Evolutionary conservation across 768 basidiomycete species (phyloP).

Genomic region (Mycena albidolilacea): DNA sequence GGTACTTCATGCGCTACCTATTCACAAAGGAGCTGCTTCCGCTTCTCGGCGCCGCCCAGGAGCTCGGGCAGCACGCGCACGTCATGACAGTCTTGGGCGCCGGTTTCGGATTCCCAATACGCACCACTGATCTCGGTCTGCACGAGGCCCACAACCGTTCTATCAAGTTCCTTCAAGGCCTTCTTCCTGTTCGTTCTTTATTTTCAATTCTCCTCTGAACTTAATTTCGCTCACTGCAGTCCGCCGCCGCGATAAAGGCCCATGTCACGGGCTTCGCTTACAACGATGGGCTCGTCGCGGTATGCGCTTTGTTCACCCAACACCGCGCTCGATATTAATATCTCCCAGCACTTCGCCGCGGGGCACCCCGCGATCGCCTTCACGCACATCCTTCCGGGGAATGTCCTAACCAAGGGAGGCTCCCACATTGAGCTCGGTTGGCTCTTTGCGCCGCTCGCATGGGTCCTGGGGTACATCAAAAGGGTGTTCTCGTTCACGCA

Average conservation of each 20-base stretch:
- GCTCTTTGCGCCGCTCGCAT: constrained; percentile 10
- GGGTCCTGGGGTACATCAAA: not conserved
- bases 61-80: no score
- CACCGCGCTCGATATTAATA: not conserved
- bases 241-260: constrained; percentile 24
- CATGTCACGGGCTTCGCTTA: constrained; percentile 16
- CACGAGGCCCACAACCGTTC: not conserved
- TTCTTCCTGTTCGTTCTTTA: constrained; percentile 2
- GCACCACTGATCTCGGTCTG: not conserved
- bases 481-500: not conserved
- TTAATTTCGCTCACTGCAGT: not conserved
- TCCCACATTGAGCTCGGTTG: constrained; percentile 11
- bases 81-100: no score
- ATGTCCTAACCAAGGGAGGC: constrained; percentile 29
- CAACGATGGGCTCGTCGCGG: constrained; percentile 26
- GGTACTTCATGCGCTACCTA: no score
- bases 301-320: not conserved
- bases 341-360: constrained; percentile 40
- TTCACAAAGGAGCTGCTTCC: no score
- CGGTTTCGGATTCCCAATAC: no score
- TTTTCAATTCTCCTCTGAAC: no score
- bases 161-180: not conserved
- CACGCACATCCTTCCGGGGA: constrained; percentile 44
- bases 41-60: no score
- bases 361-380: constrained; percentile 41